These are phyloP conservation scores for Microsporum ferrugineum DNA, from an alignment of 2,329 filamentous ascomycete species.

Conservation along the genomic window DNA sequence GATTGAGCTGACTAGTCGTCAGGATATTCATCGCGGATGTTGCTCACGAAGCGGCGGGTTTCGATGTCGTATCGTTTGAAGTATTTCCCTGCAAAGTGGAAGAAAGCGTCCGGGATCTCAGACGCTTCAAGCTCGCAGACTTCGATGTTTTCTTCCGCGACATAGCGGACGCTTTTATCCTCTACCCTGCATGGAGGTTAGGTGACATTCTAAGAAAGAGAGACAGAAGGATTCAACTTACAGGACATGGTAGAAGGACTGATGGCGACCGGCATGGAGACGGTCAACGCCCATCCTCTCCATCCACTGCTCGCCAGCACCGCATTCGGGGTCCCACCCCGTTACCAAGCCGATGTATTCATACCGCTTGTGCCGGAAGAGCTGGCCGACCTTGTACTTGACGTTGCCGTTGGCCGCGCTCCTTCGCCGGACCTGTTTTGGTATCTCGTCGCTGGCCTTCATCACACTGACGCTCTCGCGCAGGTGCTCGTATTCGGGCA, in stretches of 20 bases:
- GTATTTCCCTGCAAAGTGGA: slow-evolving; percentile 64
- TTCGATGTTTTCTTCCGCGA: slow-evolving; percentile 71
- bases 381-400: slow-evolving; percentile 62
- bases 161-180: slow-evolving; percentile 59
- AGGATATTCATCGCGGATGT: slow-evolving; percentile 70
- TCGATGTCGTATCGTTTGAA: slow-evolving; percentile 74
- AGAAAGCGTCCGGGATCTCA: slow-evolving; percentile 40
- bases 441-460: slow-evolving; percentile 45
- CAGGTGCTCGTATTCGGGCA: slow-evolving; percentile 44
- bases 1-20: slow-evolving; percentile 50
- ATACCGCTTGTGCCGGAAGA: slow-evolving; percentile 75
- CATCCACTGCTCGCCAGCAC: slow-evolving; percentile 51
- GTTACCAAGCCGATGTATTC: slow-evolving; percentile 69
- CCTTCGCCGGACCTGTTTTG: slow-evolving; percentile 37
- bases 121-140: slow-evolving; percentile 45
- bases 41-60: slow-evolving; percentile 65
- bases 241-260: slow-evolving; percentile 80
- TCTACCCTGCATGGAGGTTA: slow-evolving; percentile 40
- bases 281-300: slow-evolving; percentile 52
- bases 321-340: slow-evolving; percentile 64
- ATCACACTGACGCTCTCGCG: slow-evolving; percentile 45
- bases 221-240: slow-evolving; percentile 41
- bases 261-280: slow-evolving; percentile 47
- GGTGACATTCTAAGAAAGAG: slow-evolving; percentile 5
- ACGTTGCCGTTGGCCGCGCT: slow-evolving; percentile 36